Base-by-base conservation (phyloP, 495 filamentous ascomycete species). In the Lophiostoma macrostomum region DNA sequence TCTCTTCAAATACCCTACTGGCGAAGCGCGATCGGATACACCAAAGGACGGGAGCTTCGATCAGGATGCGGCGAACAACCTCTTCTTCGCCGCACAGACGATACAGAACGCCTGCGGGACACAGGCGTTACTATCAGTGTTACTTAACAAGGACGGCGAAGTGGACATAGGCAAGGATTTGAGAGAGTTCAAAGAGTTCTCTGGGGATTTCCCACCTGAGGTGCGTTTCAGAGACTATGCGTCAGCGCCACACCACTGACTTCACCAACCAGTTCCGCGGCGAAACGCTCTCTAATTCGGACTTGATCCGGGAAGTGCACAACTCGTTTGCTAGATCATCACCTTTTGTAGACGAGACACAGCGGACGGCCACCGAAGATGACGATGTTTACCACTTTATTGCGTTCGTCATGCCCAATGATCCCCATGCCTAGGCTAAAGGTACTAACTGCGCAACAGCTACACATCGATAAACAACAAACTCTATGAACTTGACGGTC, bases 81-180 rank as follows among this genome's bases (percentile, higher is more conserved):
- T 96, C 62, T 99, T 95, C 78, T 99, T 99, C 74, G 93, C 93
- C 2, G 83, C 85, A 11, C 93, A 99, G 73, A 96, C 91, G 0
- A 99, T 99, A 71, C 93, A 97, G 74, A 99, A 99, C 74, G 93
- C 93, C 22, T 99, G 93, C 75, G 93, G 91, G 50, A 99, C 93
- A 13, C 93, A 97, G 73, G 93, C 93, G 20, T 82, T 99, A 52
- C 81, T 99, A 27, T 91, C 86, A 38, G 85, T 97, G 53, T 78
- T 99, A 20, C 76, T 99, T 48, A 99, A 99, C 73, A 84, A 93
- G 58, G 82, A 83, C 13, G 64, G 49, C 16, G 64, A 72, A 11
- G 72, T 84, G 40, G 70, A 78, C 10, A 76, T 86, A 56, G 83
- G 94, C 22, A 68, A 67, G 52, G 82, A 86, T 52, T 75, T 98